Base-by-base conservation (phyloP, 1,284 basidiomycete species). In the Apiotrichum montevideense region DNA sequence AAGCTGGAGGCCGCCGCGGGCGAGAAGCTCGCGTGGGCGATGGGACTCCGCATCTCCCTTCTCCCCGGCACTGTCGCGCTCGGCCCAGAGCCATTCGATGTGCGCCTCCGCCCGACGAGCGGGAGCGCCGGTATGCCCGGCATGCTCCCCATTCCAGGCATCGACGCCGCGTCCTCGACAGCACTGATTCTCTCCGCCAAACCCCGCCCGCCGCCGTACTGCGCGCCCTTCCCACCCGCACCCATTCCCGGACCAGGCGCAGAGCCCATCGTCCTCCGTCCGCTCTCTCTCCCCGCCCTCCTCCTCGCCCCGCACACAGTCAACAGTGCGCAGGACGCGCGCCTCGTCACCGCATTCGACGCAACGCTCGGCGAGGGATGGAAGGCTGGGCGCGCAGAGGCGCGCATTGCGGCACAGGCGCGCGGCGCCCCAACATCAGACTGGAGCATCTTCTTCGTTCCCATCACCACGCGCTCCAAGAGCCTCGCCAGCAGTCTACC, bases 371-470 rank as follows among this genome's bases (percentile, higher is more conserved):
- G 69, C 2, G 43, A 44, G 2, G 46, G 50, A 1, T 72, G 70
- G 69, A 65, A 64, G 35, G 42, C 45, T 3, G 63, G 63, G 4
- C 53, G 60, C 1, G 39, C 50, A 3, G 66, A 66, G 42, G 34
- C 55, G 15, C 59, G 62, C n/a, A 51, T 65, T n/a, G 54, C 51
- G 2, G 53, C 62, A 4, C 60, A 59, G 29, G 52, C 66, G 6
- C 49, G 44, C 21, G 63, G 58, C 32, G 48, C 40, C 29, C 21
- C n/a, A 0, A 56, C 55, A 6, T 35, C 60, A 0, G 66, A 68
- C 34, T 72, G 68, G 67, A 60, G 64, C 14, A 52, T 71, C 29
- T 69, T 61, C 61, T 72, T 69, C 64, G 65, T 71, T 0, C 69
- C 68, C 0, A 41, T 65, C 5, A 33, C 43, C 11, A 15, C 55